Percentiles rank a stretch among this genome's conserved stretches.
phyloP scores from a whole-genome alignment of 768 basidiomycete species.

The Cystofilobasidium ferigula region DNA sequence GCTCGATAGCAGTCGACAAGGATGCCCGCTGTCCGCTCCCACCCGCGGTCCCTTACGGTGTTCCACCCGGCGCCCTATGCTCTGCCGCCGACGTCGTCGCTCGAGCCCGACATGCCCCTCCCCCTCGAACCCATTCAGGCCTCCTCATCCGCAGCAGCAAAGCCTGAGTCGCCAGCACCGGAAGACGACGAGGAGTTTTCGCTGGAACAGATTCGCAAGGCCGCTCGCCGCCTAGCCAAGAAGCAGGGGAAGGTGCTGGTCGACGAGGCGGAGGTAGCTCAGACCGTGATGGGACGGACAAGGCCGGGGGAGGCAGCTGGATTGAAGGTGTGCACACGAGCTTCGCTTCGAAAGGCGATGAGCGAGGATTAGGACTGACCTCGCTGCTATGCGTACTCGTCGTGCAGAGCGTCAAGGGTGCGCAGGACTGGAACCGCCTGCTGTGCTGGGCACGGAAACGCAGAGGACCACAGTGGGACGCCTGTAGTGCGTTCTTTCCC shows the following conservation, averaged over 20 bases:
- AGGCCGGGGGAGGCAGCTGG: neutral
- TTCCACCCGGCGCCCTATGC: neutral
- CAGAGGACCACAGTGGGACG: slow-evolving; percentile 18
- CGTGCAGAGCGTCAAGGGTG: slow-evolving; percentile 18
- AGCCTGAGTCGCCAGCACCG: neutral
- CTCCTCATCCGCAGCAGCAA: neutral
- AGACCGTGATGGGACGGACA: neutral
- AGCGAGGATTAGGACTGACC: neutral
- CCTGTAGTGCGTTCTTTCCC: slow-evolving; percentile 39
- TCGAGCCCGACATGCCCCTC: neutral
- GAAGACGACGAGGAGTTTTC: neutral
- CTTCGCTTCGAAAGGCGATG: slow-evolving; percentile 36
- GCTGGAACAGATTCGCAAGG: neutral
- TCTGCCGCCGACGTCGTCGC: neutral
- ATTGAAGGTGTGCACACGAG: neutral
- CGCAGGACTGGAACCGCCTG: slow-evolving; percentile 9
- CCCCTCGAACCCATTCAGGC: neutral
- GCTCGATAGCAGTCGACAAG: neutral
- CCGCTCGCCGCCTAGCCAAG: neutral
- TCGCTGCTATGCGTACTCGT: neutral
- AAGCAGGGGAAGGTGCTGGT: neutral
- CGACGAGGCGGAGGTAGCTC: neutral
- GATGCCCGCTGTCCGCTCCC: neutral
- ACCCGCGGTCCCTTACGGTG: neutral
- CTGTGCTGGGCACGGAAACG: slow-evolving; percentile 21